A percentile compares a stretch with the other conserved stretches of the same genome.
phyloP scores from a whole-genome alignment of 768 basidiomycete genomes.

The Neoboletus subvelutipes region DNA sequence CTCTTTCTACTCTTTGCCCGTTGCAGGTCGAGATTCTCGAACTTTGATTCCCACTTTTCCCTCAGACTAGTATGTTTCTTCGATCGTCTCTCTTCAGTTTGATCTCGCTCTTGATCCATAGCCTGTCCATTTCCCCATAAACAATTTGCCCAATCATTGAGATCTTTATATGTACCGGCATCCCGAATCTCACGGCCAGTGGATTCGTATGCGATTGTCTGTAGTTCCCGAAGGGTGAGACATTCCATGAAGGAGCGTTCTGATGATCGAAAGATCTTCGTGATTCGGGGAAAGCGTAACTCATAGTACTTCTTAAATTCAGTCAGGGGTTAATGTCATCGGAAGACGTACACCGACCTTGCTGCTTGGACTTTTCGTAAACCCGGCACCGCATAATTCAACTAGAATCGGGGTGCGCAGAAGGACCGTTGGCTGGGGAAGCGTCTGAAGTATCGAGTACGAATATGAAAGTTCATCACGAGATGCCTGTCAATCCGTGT shows the following conservation, averaged over 20 bases:
- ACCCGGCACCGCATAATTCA: slow-evolving; percentile 81
- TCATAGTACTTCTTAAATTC: slow-evolving; percentile 63
- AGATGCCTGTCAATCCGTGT: slow-evolving; percentile 2
- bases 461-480: slow-evolving; percentile 49
- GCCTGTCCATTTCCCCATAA: slow-evolving; percentile 43
- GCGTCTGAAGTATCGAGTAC: slow-evolving; percentile 46
- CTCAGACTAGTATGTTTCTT: slow-evolving; percentile 40
- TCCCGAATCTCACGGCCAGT: slow-evolving; percentile 49
- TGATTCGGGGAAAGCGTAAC: slow-evolving; percentile 78
- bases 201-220: slow-evolving; percentile 52
- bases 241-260: slow-evolving; percentile 70
- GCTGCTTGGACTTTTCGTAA: slow-evolving; percentile 63
- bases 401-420: slow-evolving; percentile 62
- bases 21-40: slow-evolving; percentile 30
- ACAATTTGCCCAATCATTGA: slow-evolving; percentile 44
- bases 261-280: slow-evolving; percentile 58
- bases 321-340: not conserved
- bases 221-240: slow-evolving; percentile 47
- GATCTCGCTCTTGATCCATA: slow-evolving; percentile 31
- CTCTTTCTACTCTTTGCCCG: slow-evolving; percentile 23
- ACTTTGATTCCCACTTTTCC: slow-evolving; percentile 44
- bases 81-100: slow-evolving; percentile 26
- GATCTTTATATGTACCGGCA: slow-evolving; percentile 42
- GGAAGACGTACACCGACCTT: slow-evolving; percentile 41
- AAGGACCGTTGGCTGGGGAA: slow-evolving; percentile 54